Evolutionary conservation across 306 rosid genomes (phyloP).

Genomic region (Lithocarpus polystachyus): DNA sequence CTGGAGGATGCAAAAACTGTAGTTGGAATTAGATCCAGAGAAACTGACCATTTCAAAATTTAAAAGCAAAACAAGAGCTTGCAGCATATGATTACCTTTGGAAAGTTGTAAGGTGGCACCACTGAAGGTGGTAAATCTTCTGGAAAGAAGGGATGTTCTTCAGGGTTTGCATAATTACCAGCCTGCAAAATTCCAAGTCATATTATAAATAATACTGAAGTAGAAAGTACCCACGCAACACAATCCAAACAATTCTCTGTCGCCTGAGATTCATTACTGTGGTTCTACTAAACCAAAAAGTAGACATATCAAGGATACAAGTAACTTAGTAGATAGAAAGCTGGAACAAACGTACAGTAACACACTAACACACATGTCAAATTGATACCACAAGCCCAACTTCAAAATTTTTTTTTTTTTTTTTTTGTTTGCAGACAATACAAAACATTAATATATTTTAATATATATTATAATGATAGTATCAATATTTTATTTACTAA

Average conservation of each 20-base stretch:
- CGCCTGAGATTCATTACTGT: background rate
- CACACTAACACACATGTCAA: no score
- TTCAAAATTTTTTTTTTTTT: background rate
- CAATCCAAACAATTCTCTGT: background rate
- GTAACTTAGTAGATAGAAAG: background rate
- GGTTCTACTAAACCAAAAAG: background rate
- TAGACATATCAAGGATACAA: background rate
- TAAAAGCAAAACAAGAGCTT: background rate
- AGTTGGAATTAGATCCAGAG: slow-evolving; percentile 9
- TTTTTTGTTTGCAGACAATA: background rate
- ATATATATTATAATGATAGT: no score
- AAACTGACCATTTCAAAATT: background rate
- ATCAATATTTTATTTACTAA: no score
- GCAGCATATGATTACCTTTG: slow-evolving; percentile 41
- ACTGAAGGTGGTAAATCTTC: slow-evolving; percentile 42
- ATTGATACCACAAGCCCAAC: no score
- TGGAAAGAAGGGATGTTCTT: slow-evolving; percentile 78
- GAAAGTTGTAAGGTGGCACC: slow-evolving; percentile 48
- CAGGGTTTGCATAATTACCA: slow-evolving; percentile 75
- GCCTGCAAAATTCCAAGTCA: slow-evolving; percentile 47
- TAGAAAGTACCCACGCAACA: background rate
- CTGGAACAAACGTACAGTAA: background rate
- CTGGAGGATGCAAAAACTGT: slow-evolving; percentile 68
- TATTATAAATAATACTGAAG: no score
- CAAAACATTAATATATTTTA: background rate